Evolutionary conservation across 2,329 filamentous ascomycete genomes (phyloP).

Genomic region (Fusarium protoensiforme): DNA sequence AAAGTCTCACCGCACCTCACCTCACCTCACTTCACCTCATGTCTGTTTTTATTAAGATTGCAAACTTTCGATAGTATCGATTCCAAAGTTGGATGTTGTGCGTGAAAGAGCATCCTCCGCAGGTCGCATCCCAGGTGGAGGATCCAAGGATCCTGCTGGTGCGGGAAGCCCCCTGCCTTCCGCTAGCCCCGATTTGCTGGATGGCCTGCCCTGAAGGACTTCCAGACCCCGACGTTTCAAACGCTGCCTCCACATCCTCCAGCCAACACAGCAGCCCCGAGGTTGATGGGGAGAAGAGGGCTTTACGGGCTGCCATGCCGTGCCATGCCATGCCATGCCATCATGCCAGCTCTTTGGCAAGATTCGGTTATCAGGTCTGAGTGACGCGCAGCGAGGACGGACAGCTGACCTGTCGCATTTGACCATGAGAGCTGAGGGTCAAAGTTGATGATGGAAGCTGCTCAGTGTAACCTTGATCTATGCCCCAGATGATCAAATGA

Average conservation of each 20-base stretch:
- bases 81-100: conserved; percentile 7
- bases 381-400: conserved; percentile 27
- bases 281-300: conserved; percentile 10
- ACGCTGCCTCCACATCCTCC: conserved; percentile 39
- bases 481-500: conserved; percentile 20
- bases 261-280: conserved; percentile 28
- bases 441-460: conserved; percentile 10
- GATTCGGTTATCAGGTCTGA: conserved; percentile 1
- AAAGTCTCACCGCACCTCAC: conserved; percentile 12
- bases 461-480: conserved; percentile 14
- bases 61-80: neutral
- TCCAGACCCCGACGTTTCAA: conserved; percentile 40
- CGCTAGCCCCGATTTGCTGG: conserved; percentile 32
- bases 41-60: neutral
- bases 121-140: conserved; percentile 22
- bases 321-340: neutral
- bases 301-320: neutral
- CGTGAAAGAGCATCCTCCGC: conserved; percentile 3
- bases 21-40: conserved; percentile 15
- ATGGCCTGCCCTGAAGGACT: conserved; percentile 27
- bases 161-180: conserved; percentile 24
- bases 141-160: conserved; percentile 21
- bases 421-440: conserved; percentile 24
- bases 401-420: conserved; percentile 34
- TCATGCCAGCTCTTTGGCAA: neutral